These are phyloP conservation scores for Madurella fahalii DNA, from an alignment of 2,329 filamentous ascomycete genomes.

Conservation along the genomic window DNA sequence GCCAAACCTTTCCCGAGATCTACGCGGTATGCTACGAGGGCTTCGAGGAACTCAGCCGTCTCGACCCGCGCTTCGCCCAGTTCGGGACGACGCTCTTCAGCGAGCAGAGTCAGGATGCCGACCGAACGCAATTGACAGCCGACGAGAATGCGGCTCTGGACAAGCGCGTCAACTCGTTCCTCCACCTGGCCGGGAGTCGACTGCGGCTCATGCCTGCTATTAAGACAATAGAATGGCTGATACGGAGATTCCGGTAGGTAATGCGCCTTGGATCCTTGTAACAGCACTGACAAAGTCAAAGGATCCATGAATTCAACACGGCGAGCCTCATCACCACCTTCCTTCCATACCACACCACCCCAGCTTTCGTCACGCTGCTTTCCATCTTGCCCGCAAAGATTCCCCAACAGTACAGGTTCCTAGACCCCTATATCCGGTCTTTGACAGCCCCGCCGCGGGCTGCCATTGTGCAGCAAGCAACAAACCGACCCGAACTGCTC, in stretches of 20 bases:
- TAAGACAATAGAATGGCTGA: conserved; percentile 91
- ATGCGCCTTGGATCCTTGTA: background rate
- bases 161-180: conserved; percentile 70
- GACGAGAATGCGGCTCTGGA: conserved; percentile 81
- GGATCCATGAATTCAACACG: conserved; percentile 89
- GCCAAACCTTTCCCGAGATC: conserved; percentile 85
- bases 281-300: conserved; percentile 34
- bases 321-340: conserved; percentile 75
- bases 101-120: conserved; percentile 85
- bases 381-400: conserved; percentile 79
- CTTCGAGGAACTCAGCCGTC: conserved; percentile 83
- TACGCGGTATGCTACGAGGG: conserved; percentile 84
- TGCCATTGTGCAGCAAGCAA: conserved; percentile 77
- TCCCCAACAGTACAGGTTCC: conserved; percentile 73
- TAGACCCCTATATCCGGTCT: conserved; percentile 79
- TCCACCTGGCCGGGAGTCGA: conserved; percentile 72
- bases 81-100: conserved; percentile 83
- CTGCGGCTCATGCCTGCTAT: conserved; percentile 82
- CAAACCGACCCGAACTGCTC: conserved; percentile 73
- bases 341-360: conserved; percentile 84
- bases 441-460: conserved; percentile 73
- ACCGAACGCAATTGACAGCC: conserved; percentile 77
- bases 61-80: conserved; percentile 72
- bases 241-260: conserved; percentile 70
- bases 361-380: conserved; percentile 78